Base-by-base conservation (phyloP, 2,329 filamentous ascomycete species). In the Magnaporthales sp. region DNA sequence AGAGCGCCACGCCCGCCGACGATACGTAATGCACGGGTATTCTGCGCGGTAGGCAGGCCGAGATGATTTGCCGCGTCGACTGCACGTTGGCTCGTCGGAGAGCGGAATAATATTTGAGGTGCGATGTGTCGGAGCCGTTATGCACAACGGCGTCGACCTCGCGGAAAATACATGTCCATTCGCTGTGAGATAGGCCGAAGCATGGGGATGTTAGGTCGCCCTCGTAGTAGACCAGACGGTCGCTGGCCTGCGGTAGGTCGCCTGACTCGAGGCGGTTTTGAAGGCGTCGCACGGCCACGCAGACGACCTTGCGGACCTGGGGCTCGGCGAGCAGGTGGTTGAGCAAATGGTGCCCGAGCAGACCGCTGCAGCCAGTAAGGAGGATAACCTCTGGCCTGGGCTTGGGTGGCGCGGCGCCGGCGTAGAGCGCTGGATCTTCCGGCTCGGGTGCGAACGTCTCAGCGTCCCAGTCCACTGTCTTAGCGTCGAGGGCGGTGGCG, bases 1-100 rank as follows among this genome's bases (percentile, higher is more conserved):
- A 30, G 4, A 68, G 67, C 4, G 69, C 70, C 69, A 77, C 76
- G 0, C 79, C 70, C 4, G 68, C 72, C 0, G 73, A 74, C 0
- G 78, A 80, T 1, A 80, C 67, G 64, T 72, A 80, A 68, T 80
- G 78, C 30, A 81, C 26, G 0, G 78, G 75, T 0, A 78, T 67
- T 2, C 66, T 67, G 4, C 72, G 71, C 0, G 67, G 66, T 3
- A 62, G 60, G 60, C 27, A 27, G 1, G 66, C 64, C 0, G n/a
- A 24, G 15, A 72, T 70, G 1, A 80, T 68, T 13, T 74, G 70
- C n/a, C 69, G 68, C 0, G 74, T 76, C 0, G 77, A 72, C 0
- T 26, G 15, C 0, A 78, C 65, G 66, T 80, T 79, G 10, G 71
- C 26, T 0, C 15, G 26, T 4, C 70, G 64, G 0, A 80, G 68